Conservation (phyloP, 306 rosid genomes). For the Fagus sylvatica region DNA sequence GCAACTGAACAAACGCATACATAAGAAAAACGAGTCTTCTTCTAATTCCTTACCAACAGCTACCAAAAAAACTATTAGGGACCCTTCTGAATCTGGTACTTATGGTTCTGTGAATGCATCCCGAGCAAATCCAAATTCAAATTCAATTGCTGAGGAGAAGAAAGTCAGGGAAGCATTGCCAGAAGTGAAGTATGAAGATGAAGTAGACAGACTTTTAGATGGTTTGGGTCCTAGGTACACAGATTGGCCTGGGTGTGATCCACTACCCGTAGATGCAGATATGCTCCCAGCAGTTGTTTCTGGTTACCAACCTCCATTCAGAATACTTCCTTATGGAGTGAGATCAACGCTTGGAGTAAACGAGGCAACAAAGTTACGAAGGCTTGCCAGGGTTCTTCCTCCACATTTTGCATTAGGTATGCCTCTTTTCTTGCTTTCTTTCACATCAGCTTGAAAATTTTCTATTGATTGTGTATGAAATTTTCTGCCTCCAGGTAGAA, state of each 20-base stretch:
- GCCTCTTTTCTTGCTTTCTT: conserved; percentile 15
- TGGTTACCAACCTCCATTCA: conserved; percentile 82
- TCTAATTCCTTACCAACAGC: conserved; percentile 39
- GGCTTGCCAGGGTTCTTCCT: conserved; percentile 91
- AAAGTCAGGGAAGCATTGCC: conserved; percentile 34
- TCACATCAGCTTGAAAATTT: conserved; percentile 20
- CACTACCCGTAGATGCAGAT: conserved; percentile 91
- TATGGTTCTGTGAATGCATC: conserved; percentile 25
- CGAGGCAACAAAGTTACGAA: conserved; percentile 78
- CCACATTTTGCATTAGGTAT: conserved; percentile 97
- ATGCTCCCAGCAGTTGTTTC: conserved; percentile 74
- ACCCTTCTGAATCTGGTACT: conserved; percentile 42
- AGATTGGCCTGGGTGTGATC: conserved; percentile 92
- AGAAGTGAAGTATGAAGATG: conserved; percentile 72
- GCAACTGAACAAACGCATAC: conserved; percentile 52
- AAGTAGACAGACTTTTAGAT: conserved; percentile 74
- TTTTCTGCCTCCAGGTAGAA: conserved; percentile 64
- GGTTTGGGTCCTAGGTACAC: conserved; percentile 80
- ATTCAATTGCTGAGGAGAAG: conserved; percentile 37
- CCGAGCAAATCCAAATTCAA: conserved; percentile 37
- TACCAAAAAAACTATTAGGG: conserved; percentile 21
- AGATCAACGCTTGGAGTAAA: conserved; percentile 67
- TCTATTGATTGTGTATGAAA: conserved; percentile 25
- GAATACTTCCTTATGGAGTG: conserved; percentile 94
- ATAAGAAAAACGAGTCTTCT: conserved; percentile 43